These are phyloP conservation scores for Microbotryum intermedium DNA, from an alignment of 1,284 basidiomycete species.

Conservation along the genomic window DNA sequence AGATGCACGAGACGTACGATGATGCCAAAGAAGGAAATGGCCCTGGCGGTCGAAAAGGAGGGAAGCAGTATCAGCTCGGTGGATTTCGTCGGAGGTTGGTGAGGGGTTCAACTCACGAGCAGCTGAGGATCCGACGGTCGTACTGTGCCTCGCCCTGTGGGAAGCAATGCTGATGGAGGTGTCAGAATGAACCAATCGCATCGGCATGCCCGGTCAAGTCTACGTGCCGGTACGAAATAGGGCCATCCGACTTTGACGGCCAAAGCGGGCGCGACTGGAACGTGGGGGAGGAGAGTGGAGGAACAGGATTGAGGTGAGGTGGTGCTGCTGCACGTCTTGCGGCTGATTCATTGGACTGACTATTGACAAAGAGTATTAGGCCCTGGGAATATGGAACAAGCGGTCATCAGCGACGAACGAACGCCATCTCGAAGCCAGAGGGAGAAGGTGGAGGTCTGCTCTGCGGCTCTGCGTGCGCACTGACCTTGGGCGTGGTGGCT, in stretches of 20 bases:
- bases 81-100: too few species aligned
- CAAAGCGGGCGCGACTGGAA: constrained; percentile 37
- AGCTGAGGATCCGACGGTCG: constrained; percentile 60
- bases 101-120: constrained; percentile 37
- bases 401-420: too few species aligned
- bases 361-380: constrained; percentile 38
- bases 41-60: constrained; percentile 38
- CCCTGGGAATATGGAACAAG: constrained; percentile 49
- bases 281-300: neutral
- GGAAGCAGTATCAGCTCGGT: neutral
- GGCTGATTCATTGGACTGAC: neutral
- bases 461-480: too few species aligned
- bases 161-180: too few species aligned
- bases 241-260: constrained; percentile 86
- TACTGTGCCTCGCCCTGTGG: constrained; percentile 63
- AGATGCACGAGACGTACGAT: constrained; percentile 46
- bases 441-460: too few species aligned
- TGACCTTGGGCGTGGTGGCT: constrained; percentile 61
- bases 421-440: too few species aligned
- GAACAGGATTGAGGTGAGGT: too few species aligned
- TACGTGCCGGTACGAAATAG: constrained; percentile 56
- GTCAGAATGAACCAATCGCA: neutral
- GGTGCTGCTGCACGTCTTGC: neutral
- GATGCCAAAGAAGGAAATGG: constrained; percentile 68
- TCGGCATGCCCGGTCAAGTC: too few species aligned